These are phyloP conservation scores for Erodium texanum DNA, from an alignment of 441 rosid species.

Conservation along the genomic window DNA sequence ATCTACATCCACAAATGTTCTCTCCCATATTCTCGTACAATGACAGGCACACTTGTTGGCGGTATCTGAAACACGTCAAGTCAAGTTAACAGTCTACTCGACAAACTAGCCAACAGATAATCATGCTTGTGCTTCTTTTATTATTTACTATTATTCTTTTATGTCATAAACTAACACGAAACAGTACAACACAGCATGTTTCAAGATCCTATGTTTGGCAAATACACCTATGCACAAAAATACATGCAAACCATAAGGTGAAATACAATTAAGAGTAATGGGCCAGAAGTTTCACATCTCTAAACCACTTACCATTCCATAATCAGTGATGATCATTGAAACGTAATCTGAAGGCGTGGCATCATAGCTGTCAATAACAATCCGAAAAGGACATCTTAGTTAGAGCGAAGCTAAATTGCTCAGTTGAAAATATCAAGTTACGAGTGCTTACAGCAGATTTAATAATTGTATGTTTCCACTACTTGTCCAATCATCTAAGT, in stretches of 20 bases:
- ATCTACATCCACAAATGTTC: conserved; percentile 40
- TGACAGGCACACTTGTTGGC: conserved; percentile 63
- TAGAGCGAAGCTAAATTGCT: conserved; percentile 8
- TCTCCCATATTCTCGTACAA: conserved; percentile 52
- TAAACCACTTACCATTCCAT: conserved; percentile 47
- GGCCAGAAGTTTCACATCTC: too few relatives aligned
- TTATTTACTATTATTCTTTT: too few relatives aligned
- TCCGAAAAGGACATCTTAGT: conserved; percentile 6
- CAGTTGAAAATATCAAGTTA: background rate
- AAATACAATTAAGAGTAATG: background rate
- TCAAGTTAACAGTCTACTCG: background rate
- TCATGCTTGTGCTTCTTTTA: too few relatives aligned
- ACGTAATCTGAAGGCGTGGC: conserved; percentile 61
- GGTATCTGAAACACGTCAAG: conserved; percentile 33
- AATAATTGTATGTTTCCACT: conserved; percentile 46
- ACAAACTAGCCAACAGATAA: background rate
- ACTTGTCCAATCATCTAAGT: conserved; percentile 25
- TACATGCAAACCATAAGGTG: too few relatives aligned
- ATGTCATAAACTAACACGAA: too few relatives aligned
- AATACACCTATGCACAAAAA: background rate
- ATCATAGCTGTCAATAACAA: conserved; percentile 40
- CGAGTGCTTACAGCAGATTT: conserved; percentile 41
- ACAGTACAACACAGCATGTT: background rate
- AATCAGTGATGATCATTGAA: conserved; percentile 57
- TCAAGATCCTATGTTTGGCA: background rate